Evolutionary conservation across 768 basidiomycete species (phyloP).

Genomic region (Podaxis rugospora): DNA sequence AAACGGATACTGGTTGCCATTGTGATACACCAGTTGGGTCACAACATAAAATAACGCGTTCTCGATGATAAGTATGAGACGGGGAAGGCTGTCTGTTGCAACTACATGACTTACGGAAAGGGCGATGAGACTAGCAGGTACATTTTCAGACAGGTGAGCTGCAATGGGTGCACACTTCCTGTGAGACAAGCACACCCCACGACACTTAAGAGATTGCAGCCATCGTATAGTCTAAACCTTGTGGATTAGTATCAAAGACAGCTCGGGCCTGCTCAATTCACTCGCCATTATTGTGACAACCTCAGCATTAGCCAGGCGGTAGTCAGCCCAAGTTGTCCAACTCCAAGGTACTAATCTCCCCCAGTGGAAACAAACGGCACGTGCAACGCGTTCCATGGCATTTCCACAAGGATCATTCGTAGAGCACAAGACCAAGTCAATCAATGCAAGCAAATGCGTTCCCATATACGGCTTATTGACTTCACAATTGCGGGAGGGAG

Average conservation of each 20-base stretch:
- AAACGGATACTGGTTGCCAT: neutral
- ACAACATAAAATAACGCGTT: neutral
- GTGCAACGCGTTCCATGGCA: slow-evolving; percentile 20
- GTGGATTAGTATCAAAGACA: neutral
- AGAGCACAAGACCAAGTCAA: neutral
- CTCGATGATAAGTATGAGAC: neutral
- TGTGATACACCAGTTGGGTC: neutral
- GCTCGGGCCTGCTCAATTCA: neutral
- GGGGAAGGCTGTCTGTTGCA: neutral
- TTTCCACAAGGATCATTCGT: neutral
- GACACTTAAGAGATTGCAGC: neutral
- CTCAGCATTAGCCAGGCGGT: slow-evolving; percentile 44
- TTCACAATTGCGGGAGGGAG: neutral
- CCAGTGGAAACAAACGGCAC: slow-evolving; percentile 54
- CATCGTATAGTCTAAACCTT: slow-evolving; percentile 1
- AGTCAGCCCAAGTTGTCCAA: slow-evolving; percentile 62
- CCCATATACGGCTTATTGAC: neutral
- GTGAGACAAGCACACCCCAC: neutral
- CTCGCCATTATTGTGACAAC: slow-evolving; percentile 46
- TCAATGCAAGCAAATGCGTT: neutral
- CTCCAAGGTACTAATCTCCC: slow-evolving; percentile 54
- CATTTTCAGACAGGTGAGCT: neutral
- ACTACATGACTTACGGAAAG: slow-evolving; percentile 2
- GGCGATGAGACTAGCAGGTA: neutral
- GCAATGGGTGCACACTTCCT: neutral